Evolutionary conservation across 2,329 filamentous ascomycete genomes (phyloP), one percentile per base, ranked within the genome.

Genomic region (Huntiella omanensis): DNA sequence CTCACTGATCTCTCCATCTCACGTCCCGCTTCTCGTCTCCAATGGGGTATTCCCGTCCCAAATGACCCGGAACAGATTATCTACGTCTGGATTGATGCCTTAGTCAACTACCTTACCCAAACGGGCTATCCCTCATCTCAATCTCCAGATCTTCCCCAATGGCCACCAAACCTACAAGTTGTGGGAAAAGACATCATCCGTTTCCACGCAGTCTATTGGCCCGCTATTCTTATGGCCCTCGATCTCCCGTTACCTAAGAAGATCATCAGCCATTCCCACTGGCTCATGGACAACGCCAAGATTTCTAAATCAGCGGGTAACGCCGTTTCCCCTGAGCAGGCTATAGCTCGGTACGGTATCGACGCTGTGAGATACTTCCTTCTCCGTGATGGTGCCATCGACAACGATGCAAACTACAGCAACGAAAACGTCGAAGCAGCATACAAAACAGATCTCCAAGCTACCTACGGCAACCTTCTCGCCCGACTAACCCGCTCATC

Each of bases 141-240:
- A 17, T 55, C 55, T 16, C 63, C 75, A 1, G 78, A 82, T 0
- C 76, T 76, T 1, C 64, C 70, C 43, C 77, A 83, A 17, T 98
- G 91, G 88, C 91, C 91, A 4, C 84, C 85, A 6, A 79, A 98
- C 59, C 71, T 91, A 13, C 91, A 98, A 40, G 76, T 98, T 19
- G 80, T 98, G 47, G 91, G 91, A 42, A 98, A 98, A 62, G 91
- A 98, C 59, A 98, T 98, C 53, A 69, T 93, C 48, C 80, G 86
- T 13, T 98, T 98, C 61, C 92, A 98, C 59, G 88, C 84, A 60
- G 79, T 98, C 41, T 98, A 98, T 67, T 98, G 92, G 91, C 91
- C 91, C 0, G 91, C 91, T 3, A 81, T 98, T 54, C 75, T 98
- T 12, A 80, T 98, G 71, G 88, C 91, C 1, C 67, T 95, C 11